Evolutionary conservation across 208 protist genomes (phyloP).

Genomic region (Leishmania tarentolae): DNA sequence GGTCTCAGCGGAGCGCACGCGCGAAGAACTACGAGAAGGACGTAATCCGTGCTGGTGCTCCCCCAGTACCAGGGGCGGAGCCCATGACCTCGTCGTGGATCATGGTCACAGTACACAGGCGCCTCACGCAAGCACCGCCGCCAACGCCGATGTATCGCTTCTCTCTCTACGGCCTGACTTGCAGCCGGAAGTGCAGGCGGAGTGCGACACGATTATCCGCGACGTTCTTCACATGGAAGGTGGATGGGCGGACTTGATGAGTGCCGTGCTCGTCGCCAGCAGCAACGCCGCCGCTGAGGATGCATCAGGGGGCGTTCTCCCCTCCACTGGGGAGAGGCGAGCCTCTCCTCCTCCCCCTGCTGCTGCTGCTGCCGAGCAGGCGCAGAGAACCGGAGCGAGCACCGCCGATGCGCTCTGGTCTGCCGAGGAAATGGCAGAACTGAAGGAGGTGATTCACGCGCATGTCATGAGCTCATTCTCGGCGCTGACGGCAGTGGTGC

Average conservation of each 20-base stretch:
- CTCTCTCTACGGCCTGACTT: not conserved
- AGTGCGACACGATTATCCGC: slow-evolving; percentile 60
- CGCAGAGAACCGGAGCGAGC: not conserved
- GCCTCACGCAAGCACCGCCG: not conserved
- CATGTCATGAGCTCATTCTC: not conserved
- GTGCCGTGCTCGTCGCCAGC: not conserved
- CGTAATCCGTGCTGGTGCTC: not conserved
- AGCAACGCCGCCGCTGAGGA: not conserved
- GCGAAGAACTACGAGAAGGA: slow-evolving; percentile 8
- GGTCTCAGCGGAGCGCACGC: slow-evolving; percentile 6
- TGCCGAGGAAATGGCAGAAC: slow-evolving; percentile 7
- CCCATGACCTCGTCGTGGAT: not conserved
- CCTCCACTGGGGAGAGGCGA: not conserved
- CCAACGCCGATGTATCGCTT: not conserved
- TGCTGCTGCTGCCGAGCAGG: not conserved
- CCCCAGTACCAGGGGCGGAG: not conserved
- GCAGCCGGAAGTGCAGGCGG: slow-evolving; percentile 30
- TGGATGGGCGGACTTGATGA: slow-evolving; percentile 45
- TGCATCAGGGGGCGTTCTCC: not conserved
- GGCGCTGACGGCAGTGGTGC: not conserved
- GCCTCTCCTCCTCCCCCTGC: not conserved
- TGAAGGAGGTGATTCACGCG: slow-evolving; percentile 10
- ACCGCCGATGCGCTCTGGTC: slow-evolving; percentile 2
- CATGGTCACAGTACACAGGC: not conserved
- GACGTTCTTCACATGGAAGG: slow-evolving; percentile 49